These are phyloP conservation scores for Aspergillus ibericus DNA, from an alignment of 2,329 filamentous ascomycete genomes.

Conservation along the genomic window DNA sequence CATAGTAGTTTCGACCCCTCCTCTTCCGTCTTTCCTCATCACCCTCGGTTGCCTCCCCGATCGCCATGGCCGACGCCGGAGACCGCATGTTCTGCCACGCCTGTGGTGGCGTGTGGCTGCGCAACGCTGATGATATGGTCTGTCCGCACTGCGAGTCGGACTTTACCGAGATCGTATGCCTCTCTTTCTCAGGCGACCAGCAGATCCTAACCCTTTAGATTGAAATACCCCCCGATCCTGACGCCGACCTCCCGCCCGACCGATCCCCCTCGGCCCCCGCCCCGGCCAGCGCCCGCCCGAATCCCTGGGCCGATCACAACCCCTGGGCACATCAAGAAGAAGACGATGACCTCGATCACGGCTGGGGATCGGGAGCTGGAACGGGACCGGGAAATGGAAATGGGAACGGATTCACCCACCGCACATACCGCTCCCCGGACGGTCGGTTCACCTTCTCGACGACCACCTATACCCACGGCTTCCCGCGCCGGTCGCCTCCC, in stretches of 20 bases:
- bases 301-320: slow-evolving; percentile 47
- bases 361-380: slow-evolving; percentile 16
- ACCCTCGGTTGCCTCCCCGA: not conserved
- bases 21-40: not conserved
- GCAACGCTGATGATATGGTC: slow-evolving; percentile 63
- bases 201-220: slow-evolving; percentile 23
- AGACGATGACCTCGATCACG: slow-evolving; percentile 41
- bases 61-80: slow-evolving; percentile 35
- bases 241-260: slow-evolving; percentile 13
- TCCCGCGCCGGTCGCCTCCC: slow-evolving; percentile 18
- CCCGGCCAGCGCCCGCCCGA: slow-evolving; percentile 20
- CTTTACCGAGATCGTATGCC: slow-evolving; percentile 79
- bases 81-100: slow-evolving; percentile 85
- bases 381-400: not conserved
- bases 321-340: slow-evolving; percentile 49
- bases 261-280: slow-evolving; percentile 28
- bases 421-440: slow-evolving; percentile 47
- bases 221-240: slow-evolving; percentile 34
- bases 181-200: not conserved
- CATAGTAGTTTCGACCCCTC: not conserved
- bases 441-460: slow-evolving; percentile 45
- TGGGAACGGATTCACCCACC: slow-evolving; percentile 31
- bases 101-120: slow-evolving; percentile 79
- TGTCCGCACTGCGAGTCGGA: slow-evolving; percentile 80
- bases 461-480: slow-evolving; percentile 33